phyloP scores from a whole-genome alignment of 139 green algal species.

The Tetradesmus obliquus region DNA sequence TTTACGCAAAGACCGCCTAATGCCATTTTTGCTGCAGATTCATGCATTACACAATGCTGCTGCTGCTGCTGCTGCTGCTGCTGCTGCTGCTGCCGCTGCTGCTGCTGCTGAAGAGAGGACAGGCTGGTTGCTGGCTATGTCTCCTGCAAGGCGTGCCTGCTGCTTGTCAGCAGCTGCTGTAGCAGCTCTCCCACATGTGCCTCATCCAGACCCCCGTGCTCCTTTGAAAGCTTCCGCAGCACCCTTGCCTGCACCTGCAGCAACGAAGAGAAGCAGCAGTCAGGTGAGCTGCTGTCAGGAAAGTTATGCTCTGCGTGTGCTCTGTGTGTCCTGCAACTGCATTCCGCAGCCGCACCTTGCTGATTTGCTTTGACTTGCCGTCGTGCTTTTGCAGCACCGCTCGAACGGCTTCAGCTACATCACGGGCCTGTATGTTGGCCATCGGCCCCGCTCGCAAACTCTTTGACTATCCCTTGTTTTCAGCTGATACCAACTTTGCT shows the following conservation, averaged over 20 bases:
- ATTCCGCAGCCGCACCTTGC: neutral
- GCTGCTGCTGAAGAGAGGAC: neutral
- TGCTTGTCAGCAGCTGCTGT: neutral
- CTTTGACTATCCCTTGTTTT: no score
- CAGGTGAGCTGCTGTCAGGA: neutral
- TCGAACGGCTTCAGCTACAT: neutral
- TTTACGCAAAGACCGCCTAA: no score
- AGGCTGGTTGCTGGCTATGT: neutral
- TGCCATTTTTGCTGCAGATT: no score
- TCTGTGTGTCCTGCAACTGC: neutral
- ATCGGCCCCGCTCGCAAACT: neutral
- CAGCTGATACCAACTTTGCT: no score
- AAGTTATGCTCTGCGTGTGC: neutral
- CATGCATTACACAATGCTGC: no score
- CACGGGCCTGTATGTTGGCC: neutral
- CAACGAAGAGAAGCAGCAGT: neutral
- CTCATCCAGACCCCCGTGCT: neutral
- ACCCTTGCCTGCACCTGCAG: neutral
- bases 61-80: no score
- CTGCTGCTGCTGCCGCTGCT: no score
- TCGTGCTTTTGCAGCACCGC: neutral
- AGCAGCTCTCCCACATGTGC: neutral
- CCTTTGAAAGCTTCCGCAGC: conserved; percentile 3
- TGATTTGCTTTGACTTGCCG: neutral
- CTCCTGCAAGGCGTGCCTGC: neutral